These are phyloP conservation scores for Epichloe uncinata DNA, from an alignment of 2,329 filamentous ascomycete genomes.

Conservation along the genomic window DNA sequence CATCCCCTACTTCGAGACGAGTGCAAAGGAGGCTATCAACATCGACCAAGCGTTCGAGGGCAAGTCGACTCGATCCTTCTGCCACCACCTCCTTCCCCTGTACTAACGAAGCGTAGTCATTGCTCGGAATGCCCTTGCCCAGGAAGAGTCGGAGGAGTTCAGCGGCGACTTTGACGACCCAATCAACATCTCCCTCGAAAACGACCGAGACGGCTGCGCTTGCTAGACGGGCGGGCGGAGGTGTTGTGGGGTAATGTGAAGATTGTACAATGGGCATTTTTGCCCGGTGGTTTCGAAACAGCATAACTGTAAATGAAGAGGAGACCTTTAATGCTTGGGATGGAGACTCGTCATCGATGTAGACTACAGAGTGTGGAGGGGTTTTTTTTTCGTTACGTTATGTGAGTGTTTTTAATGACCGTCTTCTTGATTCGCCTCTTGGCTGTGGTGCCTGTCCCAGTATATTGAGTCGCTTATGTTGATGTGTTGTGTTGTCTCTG, in stretches of 20 bases:
- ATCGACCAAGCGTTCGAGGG: constrained; percentile 72
- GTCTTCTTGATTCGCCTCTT: not conserved
- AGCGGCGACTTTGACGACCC: constrained; percentile 95
- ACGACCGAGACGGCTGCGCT: constrained; percentile 81
- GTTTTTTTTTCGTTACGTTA: constrained; percentile 3
- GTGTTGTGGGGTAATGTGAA: not conserved
- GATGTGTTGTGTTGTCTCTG: too few species aligned
- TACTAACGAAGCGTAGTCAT: constrained; percentile 50
- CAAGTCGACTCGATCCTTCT: constrained; percentile 18
- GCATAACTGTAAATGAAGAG: constrained; percentile 7
- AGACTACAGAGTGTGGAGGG: constrained; percentile 8
- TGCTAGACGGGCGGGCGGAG: constrained; percentile 44
- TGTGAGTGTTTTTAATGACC: constrained; percentile 4
- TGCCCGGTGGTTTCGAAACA: not conserved
- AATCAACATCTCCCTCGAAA: constrained; percentile 95
- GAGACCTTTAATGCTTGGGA: not conserved
- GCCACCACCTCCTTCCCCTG: not conserved
- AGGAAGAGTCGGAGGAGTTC: constrained; percentile 97
- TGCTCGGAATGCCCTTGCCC: constrained; percentile 83
- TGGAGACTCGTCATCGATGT: constrained; percentile 4
- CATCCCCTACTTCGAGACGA: constrained; percentile 98
- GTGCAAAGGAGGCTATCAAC: constrained; percentile 96
- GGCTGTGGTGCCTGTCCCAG: not conserved
- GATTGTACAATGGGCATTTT: not conserved
- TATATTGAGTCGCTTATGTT: not conserved